Evolutionary conservation across 2,329 filamentous ascomycete genomes (phyloP).

Genomic region (Apiospora koreana): DNA sequence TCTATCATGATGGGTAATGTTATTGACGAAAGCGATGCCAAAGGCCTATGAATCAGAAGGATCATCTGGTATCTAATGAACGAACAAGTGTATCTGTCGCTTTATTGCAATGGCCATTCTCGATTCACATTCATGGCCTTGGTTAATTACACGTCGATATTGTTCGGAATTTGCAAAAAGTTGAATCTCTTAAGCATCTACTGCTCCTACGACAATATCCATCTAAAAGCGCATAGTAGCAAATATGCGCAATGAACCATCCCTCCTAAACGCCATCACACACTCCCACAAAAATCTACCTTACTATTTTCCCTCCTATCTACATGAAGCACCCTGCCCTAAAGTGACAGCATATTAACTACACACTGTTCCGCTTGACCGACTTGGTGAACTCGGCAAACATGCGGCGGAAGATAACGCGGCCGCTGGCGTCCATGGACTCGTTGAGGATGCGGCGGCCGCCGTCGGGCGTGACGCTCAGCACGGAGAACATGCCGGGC

Average conservation of each 20-base stretch:
- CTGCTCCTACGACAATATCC: neutral
- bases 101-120: too few species aligned
- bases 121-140: too few species aligned
- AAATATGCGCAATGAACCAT: neutral
- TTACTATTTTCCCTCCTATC: neutral
- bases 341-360: neutral
- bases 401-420: slow-evolving; percentile 59
- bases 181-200: neutral
- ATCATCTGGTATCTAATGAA: too few species aligned
- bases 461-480: slow-evolving; percentile 58
- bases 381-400: slow-evolving; percentile 62
- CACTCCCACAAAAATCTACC: neutral
- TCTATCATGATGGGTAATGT: too few species aligned
- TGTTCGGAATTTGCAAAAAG: neutral
- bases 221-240: neutral
- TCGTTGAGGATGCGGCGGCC: slow-evolving; percentile 59
- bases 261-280: neutral
- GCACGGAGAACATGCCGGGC: slow-evolving; percentile 58
- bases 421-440: slow-evolving; percentile 58
- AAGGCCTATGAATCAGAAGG: too few species aligned
- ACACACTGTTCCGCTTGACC: slow-evolving; percentile 65
- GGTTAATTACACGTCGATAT: too few species aligned
- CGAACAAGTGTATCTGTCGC: too few species aligned
- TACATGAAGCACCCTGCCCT: neutral
- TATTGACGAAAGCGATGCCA: too few species aligned